Percentiles rank a stretch among this genome's conserved stretches.
Conservation (phyloP, 2,329 filamentous ascomycete species). For the Xylariaceae sp. region DNA sequence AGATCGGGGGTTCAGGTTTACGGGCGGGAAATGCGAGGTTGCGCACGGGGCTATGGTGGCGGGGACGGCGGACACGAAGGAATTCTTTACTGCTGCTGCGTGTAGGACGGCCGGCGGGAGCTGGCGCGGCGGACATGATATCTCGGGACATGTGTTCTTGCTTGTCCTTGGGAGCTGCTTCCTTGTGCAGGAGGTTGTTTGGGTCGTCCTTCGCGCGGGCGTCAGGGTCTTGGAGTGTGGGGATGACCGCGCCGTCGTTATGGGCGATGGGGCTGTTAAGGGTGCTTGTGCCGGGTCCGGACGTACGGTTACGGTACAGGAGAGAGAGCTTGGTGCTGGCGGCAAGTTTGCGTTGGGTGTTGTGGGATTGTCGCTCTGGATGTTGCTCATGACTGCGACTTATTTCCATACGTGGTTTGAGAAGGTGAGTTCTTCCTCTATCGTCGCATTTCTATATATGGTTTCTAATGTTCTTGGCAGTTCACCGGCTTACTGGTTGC, state of each 20-base stretch:
- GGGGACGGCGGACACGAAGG: conserved; percentile 44
- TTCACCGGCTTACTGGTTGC: conserved; percentile 25
- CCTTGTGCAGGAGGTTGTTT: conserved; percentile 73
- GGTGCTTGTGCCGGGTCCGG: conserved; percentile 49
- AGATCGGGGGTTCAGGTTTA: conserved; percentile 83
- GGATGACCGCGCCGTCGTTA: conserved; percentile 64
- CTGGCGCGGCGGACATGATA: conserved; percentile 94
- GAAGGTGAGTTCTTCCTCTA: conserved; percentile 66
- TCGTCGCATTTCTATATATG: neutral
- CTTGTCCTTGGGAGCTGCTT: conserved; percentile 80
- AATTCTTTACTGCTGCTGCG: conserved; percentile 66
- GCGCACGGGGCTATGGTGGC: conserved; percentile 45
- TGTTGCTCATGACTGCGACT: conserved; percentile 96
- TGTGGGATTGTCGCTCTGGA: conserved; percentile 76
- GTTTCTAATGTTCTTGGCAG: conserved; percentile 13
- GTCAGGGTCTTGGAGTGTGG: conserved; percentile 39
- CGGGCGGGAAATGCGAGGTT: conserved; percentile 76
- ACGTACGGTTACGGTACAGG: conserved; percentile 26
- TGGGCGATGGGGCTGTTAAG: conserved; percentile 63
- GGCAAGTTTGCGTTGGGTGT: conserved; percentile 59
- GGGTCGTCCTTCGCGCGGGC: conserved; percentile 46
- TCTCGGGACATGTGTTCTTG: conserved; percentile 92
- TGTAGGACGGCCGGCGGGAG: conserved; percentile 78
- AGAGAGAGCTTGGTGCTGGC: conserved; percentile 41
- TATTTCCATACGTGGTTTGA: conserved; percentile 99